A percentile compares a stretch with the other conserved stretches of the same genome.
Evolutionary conservation across 306 rosid genomes (phyloP).

Genomic region (Prunus davidiana): DNA sequence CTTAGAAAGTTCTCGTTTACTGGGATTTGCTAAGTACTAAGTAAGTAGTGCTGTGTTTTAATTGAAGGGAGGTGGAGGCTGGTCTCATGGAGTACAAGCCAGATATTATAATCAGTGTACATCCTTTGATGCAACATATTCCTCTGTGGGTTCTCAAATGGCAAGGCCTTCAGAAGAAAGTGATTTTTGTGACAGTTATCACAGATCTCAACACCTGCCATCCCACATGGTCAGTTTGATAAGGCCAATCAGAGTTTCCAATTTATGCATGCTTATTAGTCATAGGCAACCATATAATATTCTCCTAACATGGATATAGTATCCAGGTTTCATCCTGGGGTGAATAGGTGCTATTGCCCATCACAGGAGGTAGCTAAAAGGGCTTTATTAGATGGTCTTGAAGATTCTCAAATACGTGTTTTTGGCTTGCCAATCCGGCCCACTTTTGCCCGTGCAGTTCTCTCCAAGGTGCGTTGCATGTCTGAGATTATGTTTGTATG

Average conservation of each 20-base stretch:
- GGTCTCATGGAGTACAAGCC: conserved; percentile 95
- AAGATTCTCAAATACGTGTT: conserved; percentile 64
- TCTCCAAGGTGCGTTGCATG: conserved; percentile 50
- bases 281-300: background rate
- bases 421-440: conserved; percentile 95
- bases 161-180: conserved; percentile 94
- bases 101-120: conserved; percentile 92
- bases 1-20: background rate
- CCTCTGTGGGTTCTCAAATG: conserved; percentile 99
- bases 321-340: conserved; percentile 93
- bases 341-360: conserved; percentile 91
- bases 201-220: conserved; percentile 91
- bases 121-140: conserved; percentile 98
- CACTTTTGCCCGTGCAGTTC: conserved; percentile 84
- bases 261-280: background rate
- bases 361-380: conserved; percentile 82
- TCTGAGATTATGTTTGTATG: background rate
- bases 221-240: conserved; percentile 75
- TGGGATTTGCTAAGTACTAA: conserved; percentile 20
- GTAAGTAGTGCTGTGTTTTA: conserved; percentile 9
- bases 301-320: conserved; percentile 17
- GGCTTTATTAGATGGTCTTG: conserved; percentile 72
- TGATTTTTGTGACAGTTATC: conserved; percentile 81
- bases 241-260: background rate
- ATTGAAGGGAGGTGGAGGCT: conserved; percentile 89